A percentile compares a stretch with the other conserved stretches of the same genome.
These are phyloP conservation scores for Coniochaeta ligniaria DNA, from an alignment of 2,329 filamentous ascomycete species.

Conservation along the genomic window DNA sequence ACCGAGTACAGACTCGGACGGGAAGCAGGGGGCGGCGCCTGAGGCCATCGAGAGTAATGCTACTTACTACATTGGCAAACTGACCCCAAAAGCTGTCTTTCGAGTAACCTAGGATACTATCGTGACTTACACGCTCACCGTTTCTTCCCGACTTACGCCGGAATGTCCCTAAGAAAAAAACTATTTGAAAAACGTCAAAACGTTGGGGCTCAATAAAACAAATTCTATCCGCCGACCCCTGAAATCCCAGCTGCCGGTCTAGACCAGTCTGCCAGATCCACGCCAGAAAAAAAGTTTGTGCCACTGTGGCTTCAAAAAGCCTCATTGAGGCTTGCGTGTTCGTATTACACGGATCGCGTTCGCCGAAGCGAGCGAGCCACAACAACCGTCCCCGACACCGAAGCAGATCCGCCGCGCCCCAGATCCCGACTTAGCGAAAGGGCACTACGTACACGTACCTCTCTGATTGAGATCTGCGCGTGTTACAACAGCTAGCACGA, in stretches of 20 bases:
- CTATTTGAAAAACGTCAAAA: not conserved
- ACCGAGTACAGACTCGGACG: not conserved
- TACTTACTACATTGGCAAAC: not conserved
- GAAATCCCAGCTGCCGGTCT: not conserved
- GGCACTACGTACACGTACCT: no score
- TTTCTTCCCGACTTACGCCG: not conserved
- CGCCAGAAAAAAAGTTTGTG: not conserved
- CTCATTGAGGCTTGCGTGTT: not conserved
- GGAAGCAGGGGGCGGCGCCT: not conserved
- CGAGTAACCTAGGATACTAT: no score
- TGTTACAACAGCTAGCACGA: not conserved
- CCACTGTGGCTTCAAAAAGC: not conserved
- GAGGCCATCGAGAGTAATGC: not conserved
- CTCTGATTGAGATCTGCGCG: not conserved
- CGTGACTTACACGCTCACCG: not conserved
- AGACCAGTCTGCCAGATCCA: not conserved
- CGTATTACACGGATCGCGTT: not conserved
- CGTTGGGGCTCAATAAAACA: not conserved
- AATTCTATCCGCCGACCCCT: not conserved
- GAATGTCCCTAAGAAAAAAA: not conserved
- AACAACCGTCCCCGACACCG: not conserved
- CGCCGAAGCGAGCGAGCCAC: not conserved
- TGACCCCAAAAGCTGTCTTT: no score
- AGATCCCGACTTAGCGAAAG: not conserved
- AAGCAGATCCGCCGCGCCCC: not conserved